Conservation (phyloP, 2,329 filamentous ascomycete species). For the Calonectria pseudoreteaudii region DNA sequence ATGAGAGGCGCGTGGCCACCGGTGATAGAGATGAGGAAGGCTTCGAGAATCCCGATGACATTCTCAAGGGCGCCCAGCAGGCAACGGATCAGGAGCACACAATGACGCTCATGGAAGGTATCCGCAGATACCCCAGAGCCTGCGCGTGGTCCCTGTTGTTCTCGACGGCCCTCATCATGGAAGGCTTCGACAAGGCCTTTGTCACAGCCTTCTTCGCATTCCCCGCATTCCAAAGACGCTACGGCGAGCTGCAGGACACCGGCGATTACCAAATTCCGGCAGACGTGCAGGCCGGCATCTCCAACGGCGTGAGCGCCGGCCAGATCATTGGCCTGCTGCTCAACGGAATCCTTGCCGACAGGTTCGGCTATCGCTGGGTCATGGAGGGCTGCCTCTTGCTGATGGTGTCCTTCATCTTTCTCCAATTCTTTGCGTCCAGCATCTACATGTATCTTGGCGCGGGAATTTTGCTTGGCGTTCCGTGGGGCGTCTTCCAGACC, state of each 20-base stretch:
- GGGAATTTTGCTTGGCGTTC: conserved; percentile 59
- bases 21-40: conserved; percentile 27
- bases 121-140: conserved; percentile 53
- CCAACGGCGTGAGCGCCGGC: conserved; percentile 59
- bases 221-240: conserved; percentile 50
- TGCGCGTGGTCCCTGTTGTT: conserved; percentile 52
- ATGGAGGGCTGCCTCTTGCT: conserved; percentile 55
- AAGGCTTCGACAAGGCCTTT: conserved; percentile 54
- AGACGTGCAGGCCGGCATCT: conserved; percentile 61
- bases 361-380: conserved; percentile 57
- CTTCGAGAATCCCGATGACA: conserved; percentile 20
- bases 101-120: conserved; percentile 46
- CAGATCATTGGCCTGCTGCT: conserved; percentile 62
- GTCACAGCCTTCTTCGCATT: conserved; percentile 55
- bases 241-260: conserved; percentile 47
- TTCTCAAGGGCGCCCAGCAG: conserved; percentile 32
- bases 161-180: conserved; percentile 53
- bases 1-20: background rate
- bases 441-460: conserved; percentile 55
- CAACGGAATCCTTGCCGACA: conserved; percentile 60
- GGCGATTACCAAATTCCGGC: conserved; percentile 59
- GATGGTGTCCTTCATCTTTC: conserved; percentile 59
- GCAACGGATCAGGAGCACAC: conserved; percentile 43
- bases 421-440: conserved; percentile 59
- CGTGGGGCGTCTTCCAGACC: conserved; percentile 61